Percentiles rank a stretch among this genome's conserved stretches.
Conservation (phyloP, 2,329 filamentous ascomycete species). For the Paramyrothecium roridum region DNA sequence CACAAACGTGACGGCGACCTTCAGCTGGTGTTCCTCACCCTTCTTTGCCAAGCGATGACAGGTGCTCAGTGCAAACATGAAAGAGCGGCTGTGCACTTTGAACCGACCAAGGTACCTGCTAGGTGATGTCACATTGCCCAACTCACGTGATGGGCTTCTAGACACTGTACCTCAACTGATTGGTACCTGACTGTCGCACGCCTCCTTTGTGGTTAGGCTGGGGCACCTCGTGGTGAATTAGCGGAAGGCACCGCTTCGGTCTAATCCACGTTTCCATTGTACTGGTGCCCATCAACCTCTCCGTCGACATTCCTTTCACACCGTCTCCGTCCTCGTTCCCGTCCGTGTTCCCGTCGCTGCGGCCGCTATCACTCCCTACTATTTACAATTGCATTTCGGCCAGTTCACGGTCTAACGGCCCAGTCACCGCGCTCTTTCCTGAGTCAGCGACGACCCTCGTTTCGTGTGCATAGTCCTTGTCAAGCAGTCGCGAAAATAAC, state of each 20-base stretch:
- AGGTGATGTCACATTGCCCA: not conserved
- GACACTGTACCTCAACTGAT: too few species aligned
- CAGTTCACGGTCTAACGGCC: too few species aligned
- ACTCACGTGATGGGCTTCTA: not conserved
- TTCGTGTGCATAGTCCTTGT: too few species aligned
- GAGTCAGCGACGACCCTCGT: too few species aligned
- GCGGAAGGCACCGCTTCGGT: too few species aligned
- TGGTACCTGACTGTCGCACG: not conserved
- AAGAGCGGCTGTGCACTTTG: not conserved
- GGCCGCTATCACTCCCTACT: not conserved
- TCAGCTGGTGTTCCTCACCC: too few species aligned
- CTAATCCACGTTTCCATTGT: not conserved
- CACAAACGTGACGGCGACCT: too few species aligned
- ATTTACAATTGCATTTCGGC: too few species aligned
- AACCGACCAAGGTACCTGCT: not conserved
- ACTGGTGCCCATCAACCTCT: not conserved
- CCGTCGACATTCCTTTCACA: not conserved
- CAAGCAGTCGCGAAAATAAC: not conserved
- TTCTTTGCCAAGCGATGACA: too few species aligned
- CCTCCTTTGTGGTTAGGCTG: not conserved
- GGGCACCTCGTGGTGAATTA: not conserved
- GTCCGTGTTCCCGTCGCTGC: not conserved
- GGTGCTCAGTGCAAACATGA: too few species aligned
- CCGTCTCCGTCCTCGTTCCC: not conserved
- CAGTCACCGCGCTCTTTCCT: too few species aligned